Evolutionary conservation across 2,329 filamentous ascomycete species (phyloP).

Genomic region (Neopestalotiopsis sp.): DNA sequence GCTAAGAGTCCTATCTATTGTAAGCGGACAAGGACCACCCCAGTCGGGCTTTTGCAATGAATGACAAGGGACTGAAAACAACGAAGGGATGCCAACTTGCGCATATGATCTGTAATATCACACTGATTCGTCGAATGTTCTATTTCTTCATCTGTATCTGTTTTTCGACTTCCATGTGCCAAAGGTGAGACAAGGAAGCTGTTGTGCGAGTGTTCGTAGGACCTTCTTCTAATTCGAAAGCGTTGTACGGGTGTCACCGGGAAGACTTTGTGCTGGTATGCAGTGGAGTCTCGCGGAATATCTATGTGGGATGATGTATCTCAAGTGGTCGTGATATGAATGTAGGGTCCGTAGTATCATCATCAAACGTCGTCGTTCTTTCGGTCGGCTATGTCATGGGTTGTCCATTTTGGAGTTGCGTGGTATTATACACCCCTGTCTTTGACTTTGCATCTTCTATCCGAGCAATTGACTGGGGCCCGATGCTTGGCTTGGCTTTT

Average conservation of each 20-base stretch:
- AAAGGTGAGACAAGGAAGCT: background rate
- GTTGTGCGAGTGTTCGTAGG: background rate
- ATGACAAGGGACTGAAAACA: background rate
- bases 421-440: background rate
- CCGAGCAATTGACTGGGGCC: background rate
- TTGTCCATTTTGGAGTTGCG: constrained; percentile 6
- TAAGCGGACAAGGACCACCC: background rate
- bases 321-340: background rate
- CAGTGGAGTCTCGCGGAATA: background rate
- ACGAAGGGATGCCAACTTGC: background rate
- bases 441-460: background rate
- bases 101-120: background rate
- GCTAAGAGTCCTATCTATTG: background rate
- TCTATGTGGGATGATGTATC: background rate
- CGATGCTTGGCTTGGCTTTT: background rate
- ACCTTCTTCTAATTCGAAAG: background rate
- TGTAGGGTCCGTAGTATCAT: background rate
- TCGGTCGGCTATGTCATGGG: background rate
- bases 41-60: background rate
- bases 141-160: background rate
- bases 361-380: background rate
- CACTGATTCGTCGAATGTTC: background rate
- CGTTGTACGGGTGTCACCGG: background rate
- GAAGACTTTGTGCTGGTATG: background rate
- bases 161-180: background rate